phyloP scores from a whole-genome alignment of 345 rosid genomes.

The Draba incana region DNA sequence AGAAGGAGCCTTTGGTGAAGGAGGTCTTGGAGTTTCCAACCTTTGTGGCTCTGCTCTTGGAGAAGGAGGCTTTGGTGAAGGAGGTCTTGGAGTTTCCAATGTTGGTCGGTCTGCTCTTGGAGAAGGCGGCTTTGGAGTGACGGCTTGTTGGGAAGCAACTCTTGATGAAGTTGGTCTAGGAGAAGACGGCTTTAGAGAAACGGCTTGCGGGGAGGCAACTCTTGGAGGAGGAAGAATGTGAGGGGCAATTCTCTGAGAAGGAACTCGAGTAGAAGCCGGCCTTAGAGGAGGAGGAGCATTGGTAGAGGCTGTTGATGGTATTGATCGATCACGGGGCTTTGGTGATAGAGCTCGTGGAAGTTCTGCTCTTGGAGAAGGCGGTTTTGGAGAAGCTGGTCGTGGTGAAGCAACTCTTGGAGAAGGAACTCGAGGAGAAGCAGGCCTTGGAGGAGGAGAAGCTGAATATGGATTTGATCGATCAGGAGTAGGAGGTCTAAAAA shows the following conservation, averaged over 20 bases:
- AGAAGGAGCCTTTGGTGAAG: conserved; percentile 33
- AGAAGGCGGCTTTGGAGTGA: conserved; percentile 56
- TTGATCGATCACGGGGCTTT: conserved; percentile 41
- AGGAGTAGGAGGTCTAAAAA: conserved; percentile 70
- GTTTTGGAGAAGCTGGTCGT: conserved; percentile 51
- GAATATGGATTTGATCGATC: conserved; percentile 26
- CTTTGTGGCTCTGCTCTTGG: conserved; percentile 55
- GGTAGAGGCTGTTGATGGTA: conserved; percentile 38
- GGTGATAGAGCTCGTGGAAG: conserved; percentile 48
- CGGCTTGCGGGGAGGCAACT: conserved; percentile 48
- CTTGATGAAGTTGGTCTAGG: conserved; percentile 53
- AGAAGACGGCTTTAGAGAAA: conserved; percentile 49
- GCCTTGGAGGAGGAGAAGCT: conserved; percentile 43
- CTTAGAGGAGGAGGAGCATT: conserved; percentile 46
- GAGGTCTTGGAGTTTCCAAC: conserved; percentile 5
- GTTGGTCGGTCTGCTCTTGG: conserved; percentile 57
- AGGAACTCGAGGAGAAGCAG: conserved; percentile 42
- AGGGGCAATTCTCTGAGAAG: conserved; percentile 49
- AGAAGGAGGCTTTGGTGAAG: conserved; percentile 31
- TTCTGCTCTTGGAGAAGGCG: conserved; percentile 26
- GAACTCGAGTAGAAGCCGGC: conserved; percentile 40
- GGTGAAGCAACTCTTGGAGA: conserved; percentile 46
- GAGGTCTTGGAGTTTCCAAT: conserved; percentile 24
- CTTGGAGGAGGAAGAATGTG: conserved; percentile 56
- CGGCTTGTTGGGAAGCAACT: conserved; percentile 46